Percentiles rank a stretch among this genome's conserved stretches.
Evolutionary conservation across 495 filamentous ascomycete genomes (phyloP).

Genomic region (Penicillium manginii): DNA sequence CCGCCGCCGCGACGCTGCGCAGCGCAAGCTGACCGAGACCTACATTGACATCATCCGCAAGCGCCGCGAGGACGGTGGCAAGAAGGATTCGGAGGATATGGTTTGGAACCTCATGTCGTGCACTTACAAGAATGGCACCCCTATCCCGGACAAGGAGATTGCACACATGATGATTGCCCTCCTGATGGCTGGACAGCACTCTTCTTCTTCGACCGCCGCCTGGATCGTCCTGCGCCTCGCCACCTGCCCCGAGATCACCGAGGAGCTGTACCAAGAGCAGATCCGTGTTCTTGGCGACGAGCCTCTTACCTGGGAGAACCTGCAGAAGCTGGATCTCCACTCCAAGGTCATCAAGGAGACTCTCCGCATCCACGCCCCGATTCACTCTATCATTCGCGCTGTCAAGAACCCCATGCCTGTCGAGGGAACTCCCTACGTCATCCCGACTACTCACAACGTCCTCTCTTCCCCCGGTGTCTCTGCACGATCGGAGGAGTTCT

Average conservation of each 20-base stretch:
- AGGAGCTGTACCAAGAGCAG: slow-evolving; percentile 64
- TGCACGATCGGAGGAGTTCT: slow-evolving; percentile 47
- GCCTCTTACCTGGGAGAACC: slow-evolving; percentile 58
- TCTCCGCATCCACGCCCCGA: slow-evolving; percentile 65
- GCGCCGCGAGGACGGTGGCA: slow-evolving; percentile 49
- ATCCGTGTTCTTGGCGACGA: slow-evolving; percentile 52
- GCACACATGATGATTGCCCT: slow-evolving; percentile 73
- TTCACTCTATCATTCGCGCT: slow-evolving; percentile 64
- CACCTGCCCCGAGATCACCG: slow-evolving; percentile 55
- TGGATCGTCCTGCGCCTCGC: slow-evolving; percentile 66
- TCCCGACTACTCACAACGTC: slow-evolving; percentile 52
- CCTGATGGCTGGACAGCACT: slow-evolving; percentile 69
- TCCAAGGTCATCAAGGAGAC: slow-evolving; percentile 63
- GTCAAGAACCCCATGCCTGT: slow-evolving; percentile 63
- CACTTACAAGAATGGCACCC: slow-evolving; percentile 64
- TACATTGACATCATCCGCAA: slow-evolving; percentile 64
- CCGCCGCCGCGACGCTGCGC: slow-evolving; percentile 60
- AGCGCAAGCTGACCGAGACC: slow-evolving; percentile 58
- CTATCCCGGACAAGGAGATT: slow-evolving; percentile 62
- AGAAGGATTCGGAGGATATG: slow-evolving; percentile 64
- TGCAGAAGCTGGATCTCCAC: slow-evolving; percentile 59
- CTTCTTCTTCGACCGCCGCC: slow-evolving; percentile 59
- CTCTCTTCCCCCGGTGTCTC: slow-evolving; percentile 55
- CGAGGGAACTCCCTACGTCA: slow-evolving; percentile 48
- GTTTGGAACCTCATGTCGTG: slow-evolving; percentile 70